phyloP scores from a whole-genome alignment of 139 green algal genomes.

The Tetradesmus obliquus region DNA sequence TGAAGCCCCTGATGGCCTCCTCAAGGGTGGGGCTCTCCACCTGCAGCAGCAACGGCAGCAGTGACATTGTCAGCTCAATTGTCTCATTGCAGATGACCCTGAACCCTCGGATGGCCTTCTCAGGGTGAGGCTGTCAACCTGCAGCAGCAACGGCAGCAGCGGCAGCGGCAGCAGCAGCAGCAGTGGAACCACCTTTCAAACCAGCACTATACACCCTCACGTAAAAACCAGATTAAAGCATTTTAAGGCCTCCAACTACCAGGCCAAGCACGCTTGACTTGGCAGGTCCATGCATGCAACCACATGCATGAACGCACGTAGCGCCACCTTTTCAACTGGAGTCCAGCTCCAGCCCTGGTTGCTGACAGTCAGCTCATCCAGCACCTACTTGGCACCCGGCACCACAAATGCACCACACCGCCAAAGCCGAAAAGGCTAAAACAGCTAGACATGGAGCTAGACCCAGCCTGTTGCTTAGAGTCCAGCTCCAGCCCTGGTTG shows the following conservation, averaged over 20 bases:
- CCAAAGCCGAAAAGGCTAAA: too few species aligned
- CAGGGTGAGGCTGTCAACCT: conserved; percentile 60
- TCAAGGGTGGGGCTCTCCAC: background rate
- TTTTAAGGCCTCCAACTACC: too few species aligned
- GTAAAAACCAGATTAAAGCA: too few species aligned
- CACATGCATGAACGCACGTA: too few species aligned
- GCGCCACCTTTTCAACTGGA: conserved; percentile 56
- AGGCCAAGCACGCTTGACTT: too few species aligned
- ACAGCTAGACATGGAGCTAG: too few species aligned
- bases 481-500: conserved; percentile 89
- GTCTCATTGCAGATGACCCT: conserved; percentile 63
- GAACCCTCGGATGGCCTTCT: conserved; percentile 78
- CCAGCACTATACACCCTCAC: too few species aligned
- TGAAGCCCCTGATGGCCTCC: background rate
- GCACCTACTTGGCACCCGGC: conserved; percentile 59
- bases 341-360: conserved; percentile 89
- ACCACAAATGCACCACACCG: conserved; percentile 12
- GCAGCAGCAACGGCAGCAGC: background rate
- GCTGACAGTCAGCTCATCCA: conserved; percentile 71
- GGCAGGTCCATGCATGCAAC: too few species aligned
- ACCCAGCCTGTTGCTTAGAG: conserved; percentile 4
- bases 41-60: background rate
- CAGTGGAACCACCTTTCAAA: background rate
- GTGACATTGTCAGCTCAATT: conserved; percentile 32
- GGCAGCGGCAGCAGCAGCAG: background rate